Evolutionary conservation across 2,329 filamentous ascomycete species (phyloP).

Genomic region (Metarhizium robertsii): DNA sequence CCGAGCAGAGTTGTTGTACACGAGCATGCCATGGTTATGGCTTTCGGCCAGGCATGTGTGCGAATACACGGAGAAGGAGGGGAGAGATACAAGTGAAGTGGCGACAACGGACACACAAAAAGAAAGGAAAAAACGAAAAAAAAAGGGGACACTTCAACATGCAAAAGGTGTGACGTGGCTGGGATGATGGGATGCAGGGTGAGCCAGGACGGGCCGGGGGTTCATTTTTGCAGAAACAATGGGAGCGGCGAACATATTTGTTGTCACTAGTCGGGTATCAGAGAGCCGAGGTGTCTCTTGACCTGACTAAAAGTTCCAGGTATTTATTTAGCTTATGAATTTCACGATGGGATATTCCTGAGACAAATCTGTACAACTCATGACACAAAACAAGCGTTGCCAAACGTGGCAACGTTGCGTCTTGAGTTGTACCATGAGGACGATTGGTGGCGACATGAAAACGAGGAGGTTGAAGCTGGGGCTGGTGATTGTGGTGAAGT

Average conservation of each 20-base stretch:
- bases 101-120: background rate
- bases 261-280: slow-evolving; percentile 1
- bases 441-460: background rate
- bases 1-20: background rate
- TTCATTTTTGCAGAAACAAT: background rate
- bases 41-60: background rate
- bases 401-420: background rate
- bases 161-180: background rate
- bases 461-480: too few species aligned
- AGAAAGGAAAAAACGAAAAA: slow-evolving; percentile 1
- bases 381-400: background rate
- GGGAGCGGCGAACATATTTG: slow-evolving; percentile 5
- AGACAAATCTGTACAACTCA: background rate
- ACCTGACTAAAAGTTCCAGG: background rate
- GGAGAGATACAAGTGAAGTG: background rate
- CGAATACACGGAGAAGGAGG: background rate
- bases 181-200: background rate
- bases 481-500: too few species aligned
- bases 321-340: slow-evolving; percentile 6
- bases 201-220: background rate
- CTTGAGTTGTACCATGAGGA: background rate
- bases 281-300: background rate
- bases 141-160: background rate
- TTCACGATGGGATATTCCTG: slow-evolving; percentile 5
- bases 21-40: background rate